Conservation (phyloP, 208 protist genomes). For the Leishmania amazonensis region DNA sequence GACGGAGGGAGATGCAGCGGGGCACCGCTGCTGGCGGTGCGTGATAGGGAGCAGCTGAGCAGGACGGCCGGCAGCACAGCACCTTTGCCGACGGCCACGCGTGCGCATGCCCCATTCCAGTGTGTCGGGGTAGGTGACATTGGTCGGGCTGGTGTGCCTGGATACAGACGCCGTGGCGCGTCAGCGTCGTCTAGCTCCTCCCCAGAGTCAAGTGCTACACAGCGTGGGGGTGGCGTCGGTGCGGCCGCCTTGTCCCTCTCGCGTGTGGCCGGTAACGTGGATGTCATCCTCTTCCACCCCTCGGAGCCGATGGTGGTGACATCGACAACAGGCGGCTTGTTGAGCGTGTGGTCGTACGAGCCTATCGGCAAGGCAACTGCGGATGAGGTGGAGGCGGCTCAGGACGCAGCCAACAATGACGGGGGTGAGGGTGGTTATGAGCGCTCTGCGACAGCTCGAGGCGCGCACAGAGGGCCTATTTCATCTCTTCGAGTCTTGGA, state of each 20-base stretch:
- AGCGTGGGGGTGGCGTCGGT: background rate
- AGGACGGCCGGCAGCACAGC: constrained; percentile 3
- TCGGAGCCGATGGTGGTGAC: constrained; percentile 53
- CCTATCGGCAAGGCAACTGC: background rate
- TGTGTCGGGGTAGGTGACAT: constrained; percentile 30
- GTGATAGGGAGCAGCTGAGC: constrained; percentile 5
- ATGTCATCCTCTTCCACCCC: constrained; percentile 60
- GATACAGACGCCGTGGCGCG: constrained; percentile 13
- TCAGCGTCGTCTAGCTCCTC: background rate
- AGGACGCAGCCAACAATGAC: background rate
- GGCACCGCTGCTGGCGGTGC: background rate
- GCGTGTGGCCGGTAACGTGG: constrained; percentile 16
- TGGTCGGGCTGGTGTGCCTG: constrained; percentile 13
- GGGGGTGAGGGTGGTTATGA: background rate
- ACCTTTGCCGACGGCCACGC: background rate
- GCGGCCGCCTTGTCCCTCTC: constrained; percentile 10
- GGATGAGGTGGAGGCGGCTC: constrained; percentile 1
- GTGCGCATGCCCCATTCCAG: constrained; percentile 15
- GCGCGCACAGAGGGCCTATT: background rate
- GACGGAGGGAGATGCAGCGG: background rate
- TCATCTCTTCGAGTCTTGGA: constrained; percentile 9
- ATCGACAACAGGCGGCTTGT: constrained; percentile 52
- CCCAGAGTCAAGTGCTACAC: background rate
- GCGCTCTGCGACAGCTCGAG: constrained; percentile 3
- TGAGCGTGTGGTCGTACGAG: constrained; percentile 68